Evolutionary conservation across 768 basidiomycete species (phyloP), one percentile per base, ranked within the genome.

Genomic region (Cantharellus cinnabarinus): DNA sequence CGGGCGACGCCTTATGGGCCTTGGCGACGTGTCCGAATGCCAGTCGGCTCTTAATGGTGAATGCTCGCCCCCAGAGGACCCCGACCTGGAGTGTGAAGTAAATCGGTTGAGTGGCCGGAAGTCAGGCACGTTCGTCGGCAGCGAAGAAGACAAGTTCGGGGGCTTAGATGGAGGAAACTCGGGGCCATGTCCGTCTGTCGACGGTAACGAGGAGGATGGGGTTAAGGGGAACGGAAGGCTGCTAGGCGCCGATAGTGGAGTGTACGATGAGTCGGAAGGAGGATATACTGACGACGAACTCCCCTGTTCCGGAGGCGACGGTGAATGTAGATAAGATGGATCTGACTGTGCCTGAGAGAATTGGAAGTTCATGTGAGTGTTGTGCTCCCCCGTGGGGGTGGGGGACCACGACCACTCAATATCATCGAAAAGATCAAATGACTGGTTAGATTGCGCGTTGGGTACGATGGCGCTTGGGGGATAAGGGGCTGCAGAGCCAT

Each of bases 391-490:
- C 29, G 44, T 10, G 7, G 52, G 7, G 52, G 52, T 10, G 7
- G 52, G 35, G 52, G 7, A 7, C 52, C 52, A 54, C 7, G 52
- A 54, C 52, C 52, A 54, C 52, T 54, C 10, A 37, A 54, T 54
- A 29, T 54, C 52, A 54, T 54, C 52, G 38, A 54, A 54, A 10
- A 37, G 7, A 37, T 54, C 52, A 37, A 54, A 54, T 66, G 73
- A 71, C 67, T 67, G 50, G 68, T 69, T 54, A 69, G 68, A 56
- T 71, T 62, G 57, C 75, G 72, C 5, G 78, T 75, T 42, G 69
- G 66, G 64, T 66, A 60, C 52, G 52, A 54, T 54, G 10, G 52
- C 7, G 52, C 14, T 54, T 7, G 52, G 52, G 52, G 52, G 35
- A 7, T 7, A 10, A 7, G 35, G 52, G 52, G 10, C 14, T 10